Percentiles rank a stretch among this genome's conserved stretches.
Conservation (phyloP, 768 basidiomycete species). For the Boletus rubroflammeus region DNA sequence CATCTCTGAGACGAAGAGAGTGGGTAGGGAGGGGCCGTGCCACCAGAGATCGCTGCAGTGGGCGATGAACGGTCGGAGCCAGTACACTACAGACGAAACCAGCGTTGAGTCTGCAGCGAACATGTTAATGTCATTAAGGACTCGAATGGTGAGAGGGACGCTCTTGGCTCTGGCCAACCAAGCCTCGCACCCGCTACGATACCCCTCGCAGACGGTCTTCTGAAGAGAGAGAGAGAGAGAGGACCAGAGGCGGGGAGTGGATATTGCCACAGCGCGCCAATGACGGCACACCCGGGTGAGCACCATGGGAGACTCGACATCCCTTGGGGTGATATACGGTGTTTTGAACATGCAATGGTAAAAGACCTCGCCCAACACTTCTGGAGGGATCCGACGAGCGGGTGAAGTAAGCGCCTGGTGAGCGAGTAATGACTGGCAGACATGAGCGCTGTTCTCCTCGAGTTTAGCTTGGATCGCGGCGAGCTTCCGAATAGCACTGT, state of each 20-base stretch:
- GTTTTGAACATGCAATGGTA: slow-evolving; percentile 24
- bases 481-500: slow-evolving; percentile 19
- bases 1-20: slow-evolving; percentile 11
- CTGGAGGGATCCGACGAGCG: slow-evolving; percentile 24
- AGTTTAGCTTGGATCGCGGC: slow-evolving; percentile 14
- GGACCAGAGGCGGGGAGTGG: slow-evolving; percentile 32
- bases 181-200: slow-evolving; percentile 20
- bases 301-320: slow-evolving; percentile 22
- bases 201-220: slow-evolving; percentile 1
- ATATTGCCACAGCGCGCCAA: slow-evolving; percentile 31
- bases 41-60: slow-evolving; percentile 30
- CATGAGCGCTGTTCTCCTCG: slow-evolving; percentile 12
- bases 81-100: slow-evolving; percentile 8
- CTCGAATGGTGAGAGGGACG: slow-evolving; percentile 23
- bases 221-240: slow-evolving; percentile 25
- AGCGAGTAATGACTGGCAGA: slow-evolving; percentile 21
- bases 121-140: slow-evolving; percentile 25
- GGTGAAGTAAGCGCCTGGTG: slow-evolving; percentile 25
- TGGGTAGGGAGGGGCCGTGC: slow-evolving; percentile 27
- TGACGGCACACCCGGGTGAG: slow-evolving; percentile 27
- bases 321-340: slow-evolving; percentile 23
- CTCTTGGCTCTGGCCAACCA: slow-evolving; percentile 31
- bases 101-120: slow-evolving; percentile 1
- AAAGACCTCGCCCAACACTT: slow-evolving; percentile 31
- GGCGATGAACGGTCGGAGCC: slow-evolving; percentile 24